Base-by-base conservation (phyloP, 805 yeast species). In the Vanderwaltozyma polyspora region DNA sequence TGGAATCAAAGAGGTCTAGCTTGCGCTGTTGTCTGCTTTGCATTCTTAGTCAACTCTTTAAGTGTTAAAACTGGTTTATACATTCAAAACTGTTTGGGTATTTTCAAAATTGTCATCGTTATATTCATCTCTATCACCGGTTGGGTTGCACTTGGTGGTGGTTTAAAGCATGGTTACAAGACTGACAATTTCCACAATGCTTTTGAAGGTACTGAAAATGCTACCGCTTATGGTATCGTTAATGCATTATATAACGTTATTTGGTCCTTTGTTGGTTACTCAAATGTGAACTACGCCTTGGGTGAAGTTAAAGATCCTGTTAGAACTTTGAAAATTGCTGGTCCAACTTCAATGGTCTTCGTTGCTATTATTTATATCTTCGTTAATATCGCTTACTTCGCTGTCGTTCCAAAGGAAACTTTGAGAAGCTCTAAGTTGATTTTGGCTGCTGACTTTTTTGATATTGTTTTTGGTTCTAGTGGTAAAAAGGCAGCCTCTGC, bases 1-100 rank as follows among this genome's bases (percentile, higher is more conserved):
- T 83, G 93, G 93, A 74, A 76, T 48, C 76, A 79, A 44, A 67
- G 89, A 50, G 86, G 76, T 27, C 70, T 83, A 45, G 93, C 87
- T 43, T 62, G 81, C 25, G 91, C 73, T 4, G 79, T 81, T 26
- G 68, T 83, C 33, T 70, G 83, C 0, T 77, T 80, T 54, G 74
- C 85, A 1, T 78, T 79, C 46, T 52, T 78, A 32, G 60, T 79
- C 36, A 78, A 81, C 50, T 70, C 75, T 10, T 28, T 73, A 12
- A 68, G 71, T 48, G 75, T 80, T 31, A 78, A 74, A 44, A 55
- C 72, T 28, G 91, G 91, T 37, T 68, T 82, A 35, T 68, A 68
- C 40, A 55, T 83, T 29, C 85, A 79, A 49, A 74, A 72, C 48
- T 31, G 71, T 11, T 60, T 83, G 35, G 94, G 94, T 38, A 44